Evolutionary conservation across 352 stramenopile species (phyloP).

Genomic region (Elongisporangium prolatum): DNA sequence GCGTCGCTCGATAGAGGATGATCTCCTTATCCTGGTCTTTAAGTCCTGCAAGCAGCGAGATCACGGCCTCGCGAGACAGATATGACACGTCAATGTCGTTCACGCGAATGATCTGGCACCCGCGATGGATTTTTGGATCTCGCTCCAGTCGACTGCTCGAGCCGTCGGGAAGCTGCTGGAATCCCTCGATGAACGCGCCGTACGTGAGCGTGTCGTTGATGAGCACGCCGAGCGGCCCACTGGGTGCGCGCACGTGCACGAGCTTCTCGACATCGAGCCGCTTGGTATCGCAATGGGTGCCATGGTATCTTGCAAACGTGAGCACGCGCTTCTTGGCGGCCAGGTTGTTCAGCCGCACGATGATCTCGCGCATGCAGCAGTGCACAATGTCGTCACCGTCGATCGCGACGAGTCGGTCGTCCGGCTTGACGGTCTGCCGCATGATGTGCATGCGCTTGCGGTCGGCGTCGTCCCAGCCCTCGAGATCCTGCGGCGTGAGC

Average conservation of each 20-base stretch:
- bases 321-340: constrained; percentile 25
- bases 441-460: constrained; percentile 25
- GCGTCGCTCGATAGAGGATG: constrained; percentile 38
- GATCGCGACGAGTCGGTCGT: constrained; percentile 48
- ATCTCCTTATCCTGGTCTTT: constrained; percentile 52
- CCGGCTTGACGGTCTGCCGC: constrained; percentile 25
- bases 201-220: constrained; percentile 37
- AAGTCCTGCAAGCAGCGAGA: constrained; percentile 23
- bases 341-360: constrained; percentile 36
- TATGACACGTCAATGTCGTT: constrained; percentile 48
- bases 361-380: constrained; percentile 35
- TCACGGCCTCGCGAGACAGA: constrained; percentile 26
- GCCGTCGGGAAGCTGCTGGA: constrained; percentile 34
- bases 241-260: constrained; percentile 27
- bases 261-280: constrained; percentile 54
- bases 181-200: constrained; percentile 44
- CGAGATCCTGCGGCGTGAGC: constrained; percentile 15
- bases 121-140: constrained; percentile 34
- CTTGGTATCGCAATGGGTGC: constrained; percentile 14
- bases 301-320: constrained; percentile 51
- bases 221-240: constrained; percentile 40
- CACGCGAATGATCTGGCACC: constrained; percentile 50
- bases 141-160: constrained; percentile 27
- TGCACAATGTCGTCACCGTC: constrained; percentile 44
- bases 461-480: constrained; percentile 25